A percentile compares a stretch with the other conserved stretches of the same genome.
Evolutionary conservation across 352 stramenopile species (phyloP).

Genomic region (Pythium phragmiticola): DNA sequence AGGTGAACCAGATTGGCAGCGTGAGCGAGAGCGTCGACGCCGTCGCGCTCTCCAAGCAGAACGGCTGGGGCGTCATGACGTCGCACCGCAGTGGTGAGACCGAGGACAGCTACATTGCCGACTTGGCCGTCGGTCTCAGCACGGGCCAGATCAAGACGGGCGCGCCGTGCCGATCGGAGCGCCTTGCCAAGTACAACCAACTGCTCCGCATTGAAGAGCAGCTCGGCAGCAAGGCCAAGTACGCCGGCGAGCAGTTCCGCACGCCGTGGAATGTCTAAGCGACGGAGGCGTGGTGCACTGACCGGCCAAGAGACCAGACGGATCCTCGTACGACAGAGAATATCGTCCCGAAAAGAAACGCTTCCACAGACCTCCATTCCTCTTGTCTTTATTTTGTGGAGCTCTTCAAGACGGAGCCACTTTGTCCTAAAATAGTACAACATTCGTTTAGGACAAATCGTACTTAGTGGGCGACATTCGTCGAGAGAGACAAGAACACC

Average conservation of each 20-base stretch:
- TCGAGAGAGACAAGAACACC: neutral
- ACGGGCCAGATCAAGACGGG: constrained; percentile 99
- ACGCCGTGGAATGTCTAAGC: constrained; percentile 30
- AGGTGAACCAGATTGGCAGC: constrained; percentile 99
- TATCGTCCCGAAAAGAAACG: too few species aligned
- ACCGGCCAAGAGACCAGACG: too few species aligned
- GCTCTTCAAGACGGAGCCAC: neutral
- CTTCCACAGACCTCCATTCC: neutral
- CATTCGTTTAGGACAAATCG: neutral
- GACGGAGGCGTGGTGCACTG: neutral
- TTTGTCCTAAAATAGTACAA: neutral
- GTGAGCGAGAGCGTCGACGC: constrained; percentile 99
- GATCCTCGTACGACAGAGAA: too few species aligned
- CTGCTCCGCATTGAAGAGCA: constrained; percentile 98
- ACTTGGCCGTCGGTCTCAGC: constrained; percentile 98
- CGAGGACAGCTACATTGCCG: constrained; percentile 99
- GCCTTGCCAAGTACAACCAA: constrained; percentile 99
- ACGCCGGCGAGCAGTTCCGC: constrained; percentile 80
- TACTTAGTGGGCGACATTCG: neutral
- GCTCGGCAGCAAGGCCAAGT: constrained; percentile 84
- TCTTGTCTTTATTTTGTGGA: neutral
- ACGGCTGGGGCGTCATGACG: constrained; percentile 98
- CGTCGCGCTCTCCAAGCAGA: constrained; percentile 98
- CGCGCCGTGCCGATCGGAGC: constrained; percentile 95
- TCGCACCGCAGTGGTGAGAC: constrained; percentile 99